These are phyloP conservation scores for Stentor coeruleus DNA, from an alignment of 73 alveolate genomes.

Conservation along the genomic window DNA sequence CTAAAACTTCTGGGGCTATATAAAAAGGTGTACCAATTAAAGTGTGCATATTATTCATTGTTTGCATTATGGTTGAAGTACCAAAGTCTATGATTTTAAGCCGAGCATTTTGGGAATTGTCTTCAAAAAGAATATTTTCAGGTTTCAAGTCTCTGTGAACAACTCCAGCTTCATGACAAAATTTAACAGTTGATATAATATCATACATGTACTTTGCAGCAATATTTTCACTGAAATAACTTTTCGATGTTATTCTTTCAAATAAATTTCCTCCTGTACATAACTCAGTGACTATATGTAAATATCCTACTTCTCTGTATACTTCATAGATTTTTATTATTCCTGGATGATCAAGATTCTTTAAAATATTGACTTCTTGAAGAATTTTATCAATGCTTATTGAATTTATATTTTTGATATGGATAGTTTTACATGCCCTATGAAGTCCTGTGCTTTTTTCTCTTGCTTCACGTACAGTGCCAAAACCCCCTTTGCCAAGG, in stretches of 20 bases:
- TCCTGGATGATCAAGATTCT: background rate
- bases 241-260: background rate
- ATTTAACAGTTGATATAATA: background rate
- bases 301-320: background rate
- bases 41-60: background rate
- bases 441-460: background rate
- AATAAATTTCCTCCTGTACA: background rate
- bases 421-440: background rate
- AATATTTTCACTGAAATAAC: background rate
- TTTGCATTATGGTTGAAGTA: background rate
- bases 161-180: constrained; percentile 10
- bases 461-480: background rate
- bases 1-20: constrained; percentile 33
- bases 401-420: too few species aligned
- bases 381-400: too few species aligned
- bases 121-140: background rate
- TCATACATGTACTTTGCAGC: background rate
- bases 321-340: background rate
- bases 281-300: background rate
- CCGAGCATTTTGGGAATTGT: background rate
- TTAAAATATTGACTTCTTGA: background rate
- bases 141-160: background rate
- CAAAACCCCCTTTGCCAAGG: background rate
- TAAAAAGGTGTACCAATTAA: constrained; percentile 30
- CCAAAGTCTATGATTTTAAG: background rate